phyloP scores from a whole-genome alignment of 1,139 yeast genomes.

The Protomyces arabidopsidicola region DNA sequence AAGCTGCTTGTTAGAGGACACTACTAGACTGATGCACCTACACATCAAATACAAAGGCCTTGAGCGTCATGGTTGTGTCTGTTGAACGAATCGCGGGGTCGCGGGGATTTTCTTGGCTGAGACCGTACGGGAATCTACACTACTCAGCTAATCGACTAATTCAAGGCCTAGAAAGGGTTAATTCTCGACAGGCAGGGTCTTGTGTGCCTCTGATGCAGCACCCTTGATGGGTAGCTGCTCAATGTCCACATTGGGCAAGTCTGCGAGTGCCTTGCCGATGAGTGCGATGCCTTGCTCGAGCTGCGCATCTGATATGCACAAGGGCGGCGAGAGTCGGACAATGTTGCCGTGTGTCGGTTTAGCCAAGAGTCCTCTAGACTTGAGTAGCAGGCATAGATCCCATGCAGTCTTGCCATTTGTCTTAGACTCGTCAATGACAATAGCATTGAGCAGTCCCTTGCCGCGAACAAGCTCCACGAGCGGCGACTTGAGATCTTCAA shows the following conservation, averaged over 20 bases:
- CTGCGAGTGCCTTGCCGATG: constrained; percentile 58
- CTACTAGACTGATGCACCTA: background rate
- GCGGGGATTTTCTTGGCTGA: too few relatives aligned
- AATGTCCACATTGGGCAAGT: constrained; percentile 50
- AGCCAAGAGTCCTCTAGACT: constrained; percentile 82
- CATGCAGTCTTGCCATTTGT: constrained; percentile 91
- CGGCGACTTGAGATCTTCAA: constrained; percentile 56
- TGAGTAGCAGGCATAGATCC: constrained; percentile 90
- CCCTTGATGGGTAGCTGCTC: constrained; percentile 1
- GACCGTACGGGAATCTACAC: too few relatives aligned
- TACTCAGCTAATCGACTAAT: too few relatives aligned
- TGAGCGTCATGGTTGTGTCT: constrained; percentile 11
- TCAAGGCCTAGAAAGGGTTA: background rate
- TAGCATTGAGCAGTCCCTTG: constrained; percentile 80
- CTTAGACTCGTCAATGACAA: constrained; percentile 79
- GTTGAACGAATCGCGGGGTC: background rate
- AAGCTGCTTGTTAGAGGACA: constrained; percentile 3
- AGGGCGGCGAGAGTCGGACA: constrained; percentile 93
- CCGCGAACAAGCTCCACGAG: constrained; percentile 90
- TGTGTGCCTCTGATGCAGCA: constrained; percentile 15
- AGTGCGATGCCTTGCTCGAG: constrained; percentile 72
- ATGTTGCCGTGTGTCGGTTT: constrained; percentile 96
- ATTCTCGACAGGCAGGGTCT: constrained; percentile 14
- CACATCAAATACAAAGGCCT: constrained; percentile 32
- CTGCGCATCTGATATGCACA: constrained; percentile 84